Base-by-base conservation (phyloP, 1,284 basidiomycete genomes). In the Grifola frondosa region DNA sequence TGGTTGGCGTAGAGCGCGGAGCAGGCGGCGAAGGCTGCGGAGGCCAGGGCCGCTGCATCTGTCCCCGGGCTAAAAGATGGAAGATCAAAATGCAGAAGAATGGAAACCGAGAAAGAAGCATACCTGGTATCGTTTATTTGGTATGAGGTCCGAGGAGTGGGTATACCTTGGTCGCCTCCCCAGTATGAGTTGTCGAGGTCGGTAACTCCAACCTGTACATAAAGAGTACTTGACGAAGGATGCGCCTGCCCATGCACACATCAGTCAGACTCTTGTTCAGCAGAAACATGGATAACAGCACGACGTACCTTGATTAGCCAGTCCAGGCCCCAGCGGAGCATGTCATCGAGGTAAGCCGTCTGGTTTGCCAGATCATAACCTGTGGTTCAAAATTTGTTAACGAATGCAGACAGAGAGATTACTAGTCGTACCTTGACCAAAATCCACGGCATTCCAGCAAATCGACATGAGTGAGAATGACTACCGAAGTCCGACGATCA, bases 241-340 rank as follows among this genome's bases (percentile, higher is more conserved):
- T 96, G 91, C 4, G 89, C 91, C 85, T 91, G 48, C n/a, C 19
- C 52, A 33, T 30, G 9, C 37, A 16, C 40, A 46, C 35, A 40
- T 30, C 26, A 40, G 23, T 28, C 25, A 38, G 26, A 37, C 46
- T 16, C 21, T 21, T 4, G n/a, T 16, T 15, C 25, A 10, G 19
- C 19, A 31, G 15, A 40, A 29, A 7, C 32, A 30, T 13, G 25
- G 26, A n/a, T n/a, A n/a, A n/a, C n/a, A n/a, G 31, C 13, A 45
- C 11, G 15, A 53, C 69, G 52, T 47, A 86, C 90, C 71, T 89
- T 91, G 38, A 93, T 88, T 33, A 96, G 69, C 91, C 91, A 97
- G 65, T 93, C 88, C 34, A 92, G 77, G 21, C 91, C 88, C 88
- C 90, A 95, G 45, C 93, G 80, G 34, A 94, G 65, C 71, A 87